Percentiles rank a stretch among this genome's conserved stretches.
Evolutionary conservation across 2,329 filamentous ascomycete species (phyloP).

Genomic region (Thelonectria discophora): DNA sequence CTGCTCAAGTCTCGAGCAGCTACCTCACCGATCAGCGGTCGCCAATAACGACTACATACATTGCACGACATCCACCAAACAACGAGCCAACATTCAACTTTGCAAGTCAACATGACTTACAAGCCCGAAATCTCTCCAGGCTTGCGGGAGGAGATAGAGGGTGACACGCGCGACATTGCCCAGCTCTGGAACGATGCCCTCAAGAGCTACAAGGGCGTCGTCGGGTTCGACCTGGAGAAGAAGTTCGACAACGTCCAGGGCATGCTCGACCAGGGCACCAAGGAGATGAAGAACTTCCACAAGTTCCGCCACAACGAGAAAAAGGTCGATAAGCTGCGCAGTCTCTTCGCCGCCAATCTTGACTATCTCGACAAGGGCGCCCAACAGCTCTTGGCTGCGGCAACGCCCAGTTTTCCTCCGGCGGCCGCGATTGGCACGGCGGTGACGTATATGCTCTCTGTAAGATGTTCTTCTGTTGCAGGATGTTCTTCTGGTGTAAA

Average conservation of each 20-base stretch:
- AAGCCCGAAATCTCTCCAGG: constrained; percentile 4
- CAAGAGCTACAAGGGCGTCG: constrained; percentile 45
- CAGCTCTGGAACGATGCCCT: constrained; percentile 47
- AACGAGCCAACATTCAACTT: too few relatives aligned
- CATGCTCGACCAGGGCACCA: constrained; percentile 40
- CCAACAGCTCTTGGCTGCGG: constrained; percentile 43
- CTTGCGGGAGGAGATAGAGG: constrained; percentile 33
- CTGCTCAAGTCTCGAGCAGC: neutral
- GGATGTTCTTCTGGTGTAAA: neutral
- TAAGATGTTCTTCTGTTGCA: constrained; percentile 28
- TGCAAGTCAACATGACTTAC: neutral
- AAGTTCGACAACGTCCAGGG: constrained; percentile 42
- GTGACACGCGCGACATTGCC: constrained; percentile 42
- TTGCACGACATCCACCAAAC: neutral
- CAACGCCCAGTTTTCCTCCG: constrained; percentile 45
- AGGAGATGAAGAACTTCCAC: constrained; percentile 46
- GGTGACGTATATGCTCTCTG: constrained; percentile 45
- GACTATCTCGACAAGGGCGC: constrained; percentile 44
- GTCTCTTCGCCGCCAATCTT: constrained; percentile 42
- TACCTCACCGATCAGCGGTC: neutral
- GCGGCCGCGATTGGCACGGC: constrained; percentile 47
- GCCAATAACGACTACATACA: too few relatives aligned
- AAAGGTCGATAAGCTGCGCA: constrained; percentile 46
- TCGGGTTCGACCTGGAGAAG: constrained; percentile 44
- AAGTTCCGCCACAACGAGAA: constrained; percentile 47